Percentiles rank a stretch among this genome's conserved stretches.
Conservation (phyloP, 345 rosid genomes). For the Luvunga scandens region DNA sequence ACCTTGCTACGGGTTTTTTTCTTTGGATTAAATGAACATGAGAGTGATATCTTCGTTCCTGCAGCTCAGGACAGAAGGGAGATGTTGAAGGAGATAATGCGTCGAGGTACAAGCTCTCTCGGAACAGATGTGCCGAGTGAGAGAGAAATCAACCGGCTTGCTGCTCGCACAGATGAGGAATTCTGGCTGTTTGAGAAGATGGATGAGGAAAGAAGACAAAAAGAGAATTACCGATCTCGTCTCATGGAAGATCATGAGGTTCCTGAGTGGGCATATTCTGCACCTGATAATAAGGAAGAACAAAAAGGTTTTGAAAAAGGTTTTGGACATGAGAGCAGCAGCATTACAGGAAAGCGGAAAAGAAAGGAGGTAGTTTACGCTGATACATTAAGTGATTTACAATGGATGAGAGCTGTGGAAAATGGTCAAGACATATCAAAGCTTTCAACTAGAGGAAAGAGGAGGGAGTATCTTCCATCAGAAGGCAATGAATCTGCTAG, state of each 20-base stretch:
- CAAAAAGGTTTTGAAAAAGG: conserved; percentile 53
- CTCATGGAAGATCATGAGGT: conserved; percentile 97
- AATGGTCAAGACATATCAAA: conserved; percentile 71
- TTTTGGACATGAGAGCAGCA: conserved; percentile 39
- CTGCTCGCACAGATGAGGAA: conserved; percentile 88
- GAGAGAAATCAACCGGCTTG: conserved; percentile 97
- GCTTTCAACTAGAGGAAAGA: conserved; percentile 46
- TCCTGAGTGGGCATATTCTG: conserved; percentile 88
- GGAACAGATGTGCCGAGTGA: conserved; percentile 98
- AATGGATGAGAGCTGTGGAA: conserved; percentile 95
- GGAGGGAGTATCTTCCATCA: conserved; percentile 35
- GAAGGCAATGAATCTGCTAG: conserved; percentile 37
- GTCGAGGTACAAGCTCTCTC: conserved; percentile 91
- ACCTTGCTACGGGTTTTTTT: background rate
- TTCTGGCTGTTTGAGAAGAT: conserved; percentile 87
- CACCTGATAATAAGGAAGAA: conserved; percentile 52
- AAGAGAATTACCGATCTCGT: conserved; percentile 82
- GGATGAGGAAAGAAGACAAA: conserved; percentile 87
- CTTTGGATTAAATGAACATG: conserved; percentile 2
- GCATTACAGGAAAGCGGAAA: conserved; percentile 70
- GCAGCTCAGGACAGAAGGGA: conserved; percentile 96
- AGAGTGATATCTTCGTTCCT: conserved; percentile 20
- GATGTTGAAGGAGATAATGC: conserved; percentile 95
- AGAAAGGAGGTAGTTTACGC: conserved; percentile 75
- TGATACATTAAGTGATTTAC: conserved; percentile 80